phyloP scores from a whole-genome alignment of 257 asterid species.

The Ballota nigra region DNA sequence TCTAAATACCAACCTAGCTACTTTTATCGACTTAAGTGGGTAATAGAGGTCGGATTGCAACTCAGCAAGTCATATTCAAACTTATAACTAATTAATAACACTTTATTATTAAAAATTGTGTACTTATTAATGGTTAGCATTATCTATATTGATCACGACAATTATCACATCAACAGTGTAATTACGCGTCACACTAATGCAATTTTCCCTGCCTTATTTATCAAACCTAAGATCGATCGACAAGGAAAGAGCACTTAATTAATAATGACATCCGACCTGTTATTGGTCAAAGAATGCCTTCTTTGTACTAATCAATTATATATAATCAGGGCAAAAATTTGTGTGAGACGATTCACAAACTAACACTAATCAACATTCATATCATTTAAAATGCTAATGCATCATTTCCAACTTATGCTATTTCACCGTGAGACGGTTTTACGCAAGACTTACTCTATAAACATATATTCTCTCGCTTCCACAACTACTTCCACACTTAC shows the following conservation, averaged over 20 bases:
- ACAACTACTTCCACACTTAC: too few relatives aligned
- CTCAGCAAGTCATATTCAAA: neutral
- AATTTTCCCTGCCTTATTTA: neutral
- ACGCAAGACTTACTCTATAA: too few relatives aligned
- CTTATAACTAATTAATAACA: neutral
- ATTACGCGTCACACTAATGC: neutral
- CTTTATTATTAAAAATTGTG: too few relatives aligned
- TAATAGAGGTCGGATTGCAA: neutral
- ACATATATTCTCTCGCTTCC: too few relatives aligned
- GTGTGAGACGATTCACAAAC: too few relatives aligned
- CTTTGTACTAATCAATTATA: neutral
- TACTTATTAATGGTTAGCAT: too few relatives aligned
- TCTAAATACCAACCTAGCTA: neutral
- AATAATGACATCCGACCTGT: constrained; percentile 35
- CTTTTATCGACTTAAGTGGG: neutral
- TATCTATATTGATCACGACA: too few relatives aligned
- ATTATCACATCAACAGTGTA: neutral
- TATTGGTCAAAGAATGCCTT: constrained; percentile 15
- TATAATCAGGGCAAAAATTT: too few relatives aligned
- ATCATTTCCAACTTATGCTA: too few relatives aligned
- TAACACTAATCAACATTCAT: too few relatives aligned
- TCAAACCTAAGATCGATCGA: constrained; percentile 15
- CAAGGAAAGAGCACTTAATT: constrained; percentile 31
- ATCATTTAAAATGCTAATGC: too few relatives aligned
- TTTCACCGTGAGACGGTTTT: too few relatives aligned